Evolutionary conservation across 2,329 filamentous ascomycete species (phyloP).

Genomic region (Fusarium albosuccineum): DNA sequence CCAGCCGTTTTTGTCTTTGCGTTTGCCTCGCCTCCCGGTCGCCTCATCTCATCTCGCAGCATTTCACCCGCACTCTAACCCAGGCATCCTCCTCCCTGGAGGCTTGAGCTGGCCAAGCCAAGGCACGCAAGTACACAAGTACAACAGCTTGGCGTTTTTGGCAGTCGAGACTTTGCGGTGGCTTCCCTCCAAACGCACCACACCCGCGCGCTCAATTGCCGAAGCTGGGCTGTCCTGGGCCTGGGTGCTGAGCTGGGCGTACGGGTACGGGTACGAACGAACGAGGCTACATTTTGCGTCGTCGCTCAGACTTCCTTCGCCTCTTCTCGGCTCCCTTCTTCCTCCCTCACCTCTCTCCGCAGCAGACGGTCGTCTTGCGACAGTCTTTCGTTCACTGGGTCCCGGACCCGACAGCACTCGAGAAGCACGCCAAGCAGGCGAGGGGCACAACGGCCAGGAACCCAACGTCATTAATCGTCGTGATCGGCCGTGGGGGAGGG

Average conservation of each 20-base stretch:
- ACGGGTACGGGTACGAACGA: conserved; percentile 5
- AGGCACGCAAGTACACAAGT: neutral
- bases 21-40: too few relatives aligned
- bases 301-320: conserved; percentile 7
- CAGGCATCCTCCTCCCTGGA: too few relatives aligned
- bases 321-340: neutral
- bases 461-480: conserved; percentile 4
- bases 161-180: conserved; percentile 7
- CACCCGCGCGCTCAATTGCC: conserved; percentile 1
- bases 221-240: conserved; percentile 1
- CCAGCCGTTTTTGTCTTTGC: neutral
- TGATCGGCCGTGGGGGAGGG: conserved; percentile 10
- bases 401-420: neutral
- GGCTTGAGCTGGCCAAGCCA: neutral
- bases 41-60: too few relatives aligned
- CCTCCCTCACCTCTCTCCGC: neutral
- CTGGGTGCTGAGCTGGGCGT: neutral
- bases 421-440: conserved; percentile 5
- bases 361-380: neutral
- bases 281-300: conserved; percentile 3
- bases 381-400: neutral
- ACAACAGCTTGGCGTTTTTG: conserved; percentile 8
- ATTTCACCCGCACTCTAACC: too few relatives aligned
- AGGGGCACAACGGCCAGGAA: conserved; percentile 13
- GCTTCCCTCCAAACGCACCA: neutral